phyloP scores from a whole-genome alignment of 2,329 filamentous ascomycete species.

The Xylariaceae sp. region DNA sequence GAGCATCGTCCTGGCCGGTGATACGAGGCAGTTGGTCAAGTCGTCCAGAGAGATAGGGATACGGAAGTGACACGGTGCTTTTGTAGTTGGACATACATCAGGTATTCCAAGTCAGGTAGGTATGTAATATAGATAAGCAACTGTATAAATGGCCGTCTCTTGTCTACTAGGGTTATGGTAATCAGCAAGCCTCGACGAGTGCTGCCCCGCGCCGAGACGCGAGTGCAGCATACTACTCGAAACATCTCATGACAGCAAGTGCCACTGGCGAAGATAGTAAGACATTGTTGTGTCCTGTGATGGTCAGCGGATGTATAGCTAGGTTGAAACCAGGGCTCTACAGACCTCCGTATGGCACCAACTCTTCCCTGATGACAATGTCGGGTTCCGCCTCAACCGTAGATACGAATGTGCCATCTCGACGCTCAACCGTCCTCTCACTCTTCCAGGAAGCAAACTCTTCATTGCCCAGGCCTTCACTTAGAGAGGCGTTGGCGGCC shows the following conservation, averaged over 20 bases:
- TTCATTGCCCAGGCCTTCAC: conserved; percentile 26
- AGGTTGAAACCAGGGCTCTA: conserved; percentile 3
- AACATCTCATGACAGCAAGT: conserved; percentile 58
- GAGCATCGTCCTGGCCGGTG: too few species aligned
- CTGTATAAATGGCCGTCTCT: too few species aligned
- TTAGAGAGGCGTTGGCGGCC: conserved; percentile 44
- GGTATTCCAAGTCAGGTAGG: too few species aligned
- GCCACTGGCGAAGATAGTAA: conserved; percentile 57
- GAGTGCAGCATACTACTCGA: too few species aligned
- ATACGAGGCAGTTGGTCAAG: too few species aligned
- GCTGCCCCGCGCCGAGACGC: too few species aligned
- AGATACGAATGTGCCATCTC: conserved; percentile 40
- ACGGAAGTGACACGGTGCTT: too few species aligned
- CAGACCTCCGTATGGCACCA: conserved; percentile 49
- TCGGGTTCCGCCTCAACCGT: conserved; percentile 36
- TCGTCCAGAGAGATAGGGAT: too few species aligned
- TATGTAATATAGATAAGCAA: too few species aligned
- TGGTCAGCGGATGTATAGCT: neutral
- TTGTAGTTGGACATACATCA: too few species aligned
- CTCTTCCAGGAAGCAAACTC: conserved; percentile 39
- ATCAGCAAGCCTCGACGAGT: too few species aligned
- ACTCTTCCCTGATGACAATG: conserved; percentile 45
- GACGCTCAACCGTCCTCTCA: conserved; percentile 33
- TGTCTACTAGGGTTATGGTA: too few species aligned
- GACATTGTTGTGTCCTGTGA: conserved; percentile 60